Evolutionary conservation across 129 eudicot species (phyloP).

Genomic region (Calendula officinalis): DNA sequence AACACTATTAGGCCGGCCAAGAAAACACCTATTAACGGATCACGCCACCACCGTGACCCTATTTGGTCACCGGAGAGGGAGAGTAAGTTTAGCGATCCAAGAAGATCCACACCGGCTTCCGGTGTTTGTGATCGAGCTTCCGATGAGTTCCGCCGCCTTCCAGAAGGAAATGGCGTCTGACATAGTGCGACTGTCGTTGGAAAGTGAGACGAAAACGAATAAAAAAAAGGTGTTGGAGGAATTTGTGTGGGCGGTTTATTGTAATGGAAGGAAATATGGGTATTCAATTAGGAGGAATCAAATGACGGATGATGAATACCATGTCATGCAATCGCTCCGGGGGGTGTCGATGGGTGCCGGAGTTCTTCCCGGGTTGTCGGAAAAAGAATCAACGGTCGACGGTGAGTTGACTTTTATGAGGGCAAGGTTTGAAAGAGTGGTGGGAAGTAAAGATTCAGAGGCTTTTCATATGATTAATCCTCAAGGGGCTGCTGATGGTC

Average conservation of each 20-base stretch:
- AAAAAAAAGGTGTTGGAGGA: slow-evolving; percentile 74
- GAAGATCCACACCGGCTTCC: slow-evolving; percentile 77
- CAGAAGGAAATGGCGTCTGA: slow-evolving; percentile 78
- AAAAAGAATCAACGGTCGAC: slow-evolving; percentile 43
- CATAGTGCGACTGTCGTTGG: slow-evolving; percentile 53
- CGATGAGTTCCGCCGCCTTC: slow-evolving; percentile 53
- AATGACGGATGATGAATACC: slow-evolving; percentile 70
- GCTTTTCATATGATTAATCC: slow-evolving; percentile 88
- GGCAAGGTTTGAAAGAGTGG: slow-evolving; percentile 77
- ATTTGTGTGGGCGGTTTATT: slow-evolving; percentile 75
- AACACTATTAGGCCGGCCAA: slow-evolving; percentile 53
- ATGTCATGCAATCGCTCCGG: slow-evolving; percentile 62
- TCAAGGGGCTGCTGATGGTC: slow-evolving; percentile 63
- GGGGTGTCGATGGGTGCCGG: slow-evolving; percentile 99
- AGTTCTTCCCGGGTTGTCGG: slow-evolving; percentile 58
- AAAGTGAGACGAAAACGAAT: slow-evolving; percentile 65
- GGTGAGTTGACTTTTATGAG: slow-evolving; percentile 81
- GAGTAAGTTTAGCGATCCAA: slow-evolving; percentile 70
- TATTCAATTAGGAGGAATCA: slow-evolving; percentile 66
- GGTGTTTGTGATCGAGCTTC: slow-evolving; percentile 70
- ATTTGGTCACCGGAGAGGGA: slow-evolving; percentile 73
- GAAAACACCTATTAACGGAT: slow-evolving; percentile 48
- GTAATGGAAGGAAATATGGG: slow-evolving; percentile 81
- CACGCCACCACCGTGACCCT: slow-evolving; percentile 68
- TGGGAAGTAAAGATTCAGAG: slow-evolving; percentile 77